phyloP scores from a whole-genome alignment of 441 rosid genomes.

The Populus hybrid region DNA sequence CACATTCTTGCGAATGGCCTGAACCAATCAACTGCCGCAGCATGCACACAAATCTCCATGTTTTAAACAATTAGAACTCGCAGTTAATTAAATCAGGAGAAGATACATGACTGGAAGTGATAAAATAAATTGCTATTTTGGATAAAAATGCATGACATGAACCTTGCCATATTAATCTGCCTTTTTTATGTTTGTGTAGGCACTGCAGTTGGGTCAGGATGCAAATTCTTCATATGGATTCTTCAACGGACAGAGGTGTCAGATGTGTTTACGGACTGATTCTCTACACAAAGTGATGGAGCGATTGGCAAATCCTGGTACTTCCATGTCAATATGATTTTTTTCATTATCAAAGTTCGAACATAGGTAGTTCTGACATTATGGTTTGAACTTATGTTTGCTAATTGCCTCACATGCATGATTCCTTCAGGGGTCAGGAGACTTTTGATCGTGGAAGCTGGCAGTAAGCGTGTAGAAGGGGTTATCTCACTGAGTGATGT shows the following conservation, averaged over 20 bases:
- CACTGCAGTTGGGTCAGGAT: constrained; percentile 94
- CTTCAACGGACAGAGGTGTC: constrained; percentile 76
- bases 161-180: not conserved
- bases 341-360: not conserved
- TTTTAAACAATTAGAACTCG: not conserved
- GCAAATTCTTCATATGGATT: constrained; percentile 50
- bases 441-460: constrained; percentile 87
- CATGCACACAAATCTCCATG: not conserved
- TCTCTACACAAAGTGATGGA: constrained; percentile 62
- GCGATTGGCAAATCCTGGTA: constrained; percentile 82
- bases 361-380: not conserved
- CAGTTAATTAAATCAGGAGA: not conserved
- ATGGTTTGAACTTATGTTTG: not conserved
- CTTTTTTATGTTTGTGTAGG: constrained; percentile 41
- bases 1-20: not conserved
- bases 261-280: constrained; percentile 64
- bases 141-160: not conserved
- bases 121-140: not conserved
- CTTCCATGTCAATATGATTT: not conserved
- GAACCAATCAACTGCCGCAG: not conserved
- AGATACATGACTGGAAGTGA: not conserved
- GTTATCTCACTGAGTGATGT: constrained; percentile 83
- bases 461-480: constrained; percentile 98
- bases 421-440: constrained; percentile 73
- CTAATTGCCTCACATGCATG: constrained; percentile 6